Percentiles rank a stretch among this genome's conserved stretches.
Conservation (phyloP, 345 rosid genomes). For the Barbarea vulgaris region DNA sequence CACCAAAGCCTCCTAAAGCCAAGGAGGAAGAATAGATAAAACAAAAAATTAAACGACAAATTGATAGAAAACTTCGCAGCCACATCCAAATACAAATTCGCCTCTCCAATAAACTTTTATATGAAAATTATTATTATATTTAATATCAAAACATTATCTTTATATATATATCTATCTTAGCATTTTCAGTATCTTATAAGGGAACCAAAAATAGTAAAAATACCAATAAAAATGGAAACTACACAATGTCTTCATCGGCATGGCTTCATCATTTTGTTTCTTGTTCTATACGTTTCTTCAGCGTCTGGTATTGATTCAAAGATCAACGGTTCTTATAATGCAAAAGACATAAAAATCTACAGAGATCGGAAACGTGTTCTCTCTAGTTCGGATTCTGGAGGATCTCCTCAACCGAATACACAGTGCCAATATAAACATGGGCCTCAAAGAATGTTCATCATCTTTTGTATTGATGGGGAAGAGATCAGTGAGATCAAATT, state of each 20-base stretch:
- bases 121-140: not conserved
- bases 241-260: not conserved
- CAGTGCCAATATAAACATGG: not conserved
- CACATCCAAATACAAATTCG: too few species aligned
- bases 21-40: not conserved
- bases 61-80: constrained; percentile 5
- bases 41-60: not conserved
- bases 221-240: not conserved
- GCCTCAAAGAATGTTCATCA: not conserved
- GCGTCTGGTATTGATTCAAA: constrained; percentile 1
- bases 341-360: not conserved
- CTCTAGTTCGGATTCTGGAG: not conserved
- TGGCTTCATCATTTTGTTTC: constrained; percentile 7
- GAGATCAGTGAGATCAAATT: not conserved
- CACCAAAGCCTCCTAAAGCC: not conserved
- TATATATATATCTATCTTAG: not conserved
- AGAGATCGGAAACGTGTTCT: not conserved
- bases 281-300: not conserved
- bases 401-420: not conserved
- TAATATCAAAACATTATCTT: not conserved
- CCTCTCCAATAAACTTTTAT: not conserved
- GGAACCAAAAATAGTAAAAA: not conserved
- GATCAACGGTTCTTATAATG: not conserved
- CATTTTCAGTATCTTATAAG: not conserved
- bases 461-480: not conserved